Percentiles rank a stretch among this genome's conserved stretches.
Conservation (phyloP, 768 basidiomycete species). For the Termitomyces titanicus region DNA sequence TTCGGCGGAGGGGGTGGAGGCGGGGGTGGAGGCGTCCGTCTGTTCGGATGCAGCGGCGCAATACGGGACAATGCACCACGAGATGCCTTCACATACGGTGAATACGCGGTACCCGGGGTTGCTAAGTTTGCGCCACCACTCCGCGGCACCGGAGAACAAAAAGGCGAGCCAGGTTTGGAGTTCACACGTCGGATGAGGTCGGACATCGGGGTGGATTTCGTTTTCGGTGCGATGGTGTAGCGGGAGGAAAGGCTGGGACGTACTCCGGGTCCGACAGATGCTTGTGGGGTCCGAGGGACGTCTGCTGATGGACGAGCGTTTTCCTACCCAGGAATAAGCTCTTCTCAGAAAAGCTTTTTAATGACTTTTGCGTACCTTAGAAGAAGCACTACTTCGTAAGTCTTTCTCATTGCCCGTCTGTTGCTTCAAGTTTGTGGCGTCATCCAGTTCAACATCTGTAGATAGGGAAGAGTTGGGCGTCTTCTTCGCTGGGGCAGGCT, state of each 20-base stretch:
- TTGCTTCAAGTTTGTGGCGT: slow-evolving; percentile 1
- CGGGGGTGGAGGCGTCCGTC: slow-evolving; percentile 71
- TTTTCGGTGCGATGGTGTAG: slow-evolving; percentile 47
- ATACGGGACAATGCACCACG: slow-evolving; percentile 60
- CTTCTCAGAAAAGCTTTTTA: background rate
- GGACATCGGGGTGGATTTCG: slow-evolving; percentile 60
- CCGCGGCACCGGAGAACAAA: slow-evolving; percentile 29
- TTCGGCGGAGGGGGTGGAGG: slow-evolving; percentile 65
- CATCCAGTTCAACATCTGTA: slow-evolving; percentile 1
- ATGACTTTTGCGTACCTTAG: slow-evolving; percentile 15
- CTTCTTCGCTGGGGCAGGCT: background rate
- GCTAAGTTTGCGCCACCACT: slow-evolving; percentile 12
- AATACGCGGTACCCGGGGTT: slow-evolving; percentile 40
- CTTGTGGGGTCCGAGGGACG: slow-evolving; percentile 8
- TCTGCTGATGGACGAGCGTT: slow-evolving; percentile 19
- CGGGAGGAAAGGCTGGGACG: slow-evolving; percentile 27
- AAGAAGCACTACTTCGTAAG: background rate
- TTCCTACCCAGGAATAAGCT: slow-evolving; percentile 20
- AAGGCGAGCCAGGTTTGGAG: slow-evolving; percentile 63
- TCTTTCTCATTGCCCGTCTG: background rate
- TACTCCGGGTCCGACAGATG: slow-evolving; percentile 9
- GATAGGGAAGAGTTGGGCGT: background rate
- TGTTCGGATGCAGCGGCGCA: slow-evolving; percentile 72
- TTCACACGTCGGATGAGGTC: slow-evolving; percentile 74
- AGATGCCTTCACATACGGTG: slow-evolving; percentile 64